phyloP scores from a whole-genome alignment of 371 early-diverging fungal species.

The Mucor plumbeus region DNA sequence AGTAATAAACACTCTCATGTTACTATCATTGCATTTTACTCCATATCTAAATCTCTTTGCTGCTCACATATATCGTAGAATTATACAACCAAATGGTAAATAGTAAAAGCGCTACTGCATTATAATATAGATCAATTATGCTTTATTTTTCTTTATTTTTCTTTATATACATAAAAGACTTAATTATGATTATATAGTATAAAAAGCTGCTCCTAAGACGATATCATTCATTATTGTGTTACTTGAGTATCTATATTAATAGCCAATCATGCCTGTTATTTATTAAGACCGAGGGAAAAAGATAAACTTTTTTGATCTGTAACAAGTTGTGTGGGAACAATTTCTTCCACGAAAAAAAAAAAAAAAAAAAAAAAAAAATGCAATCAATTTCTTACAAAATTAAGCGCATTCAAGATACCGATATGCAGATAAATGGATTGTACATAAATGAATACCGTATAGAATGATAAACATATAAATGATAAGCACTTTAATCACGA shows the following conservation, averaged over 20 bases:
- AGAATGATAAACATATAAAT: not conserved
- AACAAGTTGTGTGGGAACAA: conserved; percentile 1
- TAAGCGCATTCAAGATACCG: not conserved
- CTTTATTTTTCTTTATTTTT: too few relatives aligned
- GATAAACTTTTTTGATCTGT: conserved; percentile 1
- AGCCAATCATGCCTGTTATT: not conserved
- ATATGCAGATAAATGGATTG: not conserved
- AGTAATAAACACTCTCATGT: too few relatives aligned
- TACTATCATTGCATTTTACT: too few relatives aligned
- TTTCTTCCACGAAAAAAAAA: not conserved
- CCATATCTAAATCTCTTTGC: too few relatives aligned
- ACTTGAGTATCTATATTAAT: not conserved
- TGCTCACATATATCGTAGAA: too few relatives aligned
- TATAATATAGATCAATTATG: not conserved
- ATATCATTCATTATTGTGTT: not conserved
- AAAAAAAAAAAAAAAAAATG: not conserved
- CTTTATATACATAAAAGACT: not conserved
- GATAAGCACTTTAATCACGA: not conserved
- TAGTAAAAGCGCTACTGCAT: too few relatives aligned
- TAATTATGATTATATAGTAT: not conserved
- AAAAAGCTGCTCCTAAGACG: not conserved
- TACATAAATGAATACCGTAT: not conserved
- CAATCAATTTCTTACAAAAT: not conserved
- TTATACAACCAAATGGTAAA: too few relatives aligned
- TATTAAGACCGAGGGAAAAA: not conserved